Evolutionary conservation across 352 stramenopile species (phyloP).

Genomic region (Ophiocytium majus): DNA sequence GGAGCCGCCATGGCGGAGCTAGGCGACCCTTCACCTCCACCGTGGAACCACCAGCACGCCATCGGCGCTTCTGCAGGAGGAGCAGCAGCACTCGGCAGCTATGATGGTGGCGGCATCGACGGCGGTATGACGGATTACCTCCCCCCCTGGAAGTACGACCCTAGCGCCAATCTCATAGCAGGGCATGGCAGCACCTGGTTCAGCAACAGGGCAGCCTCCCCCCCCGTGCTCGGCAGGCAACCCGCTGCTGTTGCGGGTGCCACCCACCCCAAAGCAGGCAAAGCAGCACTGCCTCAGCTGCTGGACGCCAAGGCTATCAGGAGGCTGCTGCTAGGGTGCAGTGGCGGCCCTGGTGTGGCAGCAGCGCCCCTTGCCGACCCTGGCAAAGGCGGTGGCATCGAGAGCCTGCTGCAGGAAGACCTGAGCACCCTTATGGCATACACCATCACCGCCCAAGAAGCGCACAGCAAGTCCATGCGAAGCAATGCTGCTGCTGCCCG

Average conservation of each 20-base stretch:
- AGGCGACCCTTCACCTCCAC: no score
- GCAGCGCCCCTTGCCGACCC: not conserved
- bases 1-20: no score
- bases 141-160: not conserved
- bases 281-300: not conserved
- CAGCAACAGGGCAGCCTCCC: not conserved
- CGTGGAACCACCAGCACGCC: no score
- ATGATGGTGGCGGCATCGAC: no score
- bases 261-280: no score
- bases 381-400: not conserved
- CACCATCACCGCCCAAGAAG: not conserved
- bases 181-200: not conserved
- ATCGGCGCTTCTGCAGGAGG: no score
- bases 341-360: not conserved
- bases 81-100: no score
- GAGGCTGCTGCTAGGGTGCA: not conserved
- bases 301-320: not conserved
- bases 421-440: not conserved
- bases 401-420: not conserved
- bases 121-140: no score
- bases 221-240: not conserved
- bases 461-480: not conserved
- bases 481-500: no score
- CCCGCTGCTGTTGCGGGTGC: no score
- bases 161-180: not conserved